Base-by-base conservation (phyloP, 192 early-diverging fungal genomes). In the Coemansia sp. region DNA sequence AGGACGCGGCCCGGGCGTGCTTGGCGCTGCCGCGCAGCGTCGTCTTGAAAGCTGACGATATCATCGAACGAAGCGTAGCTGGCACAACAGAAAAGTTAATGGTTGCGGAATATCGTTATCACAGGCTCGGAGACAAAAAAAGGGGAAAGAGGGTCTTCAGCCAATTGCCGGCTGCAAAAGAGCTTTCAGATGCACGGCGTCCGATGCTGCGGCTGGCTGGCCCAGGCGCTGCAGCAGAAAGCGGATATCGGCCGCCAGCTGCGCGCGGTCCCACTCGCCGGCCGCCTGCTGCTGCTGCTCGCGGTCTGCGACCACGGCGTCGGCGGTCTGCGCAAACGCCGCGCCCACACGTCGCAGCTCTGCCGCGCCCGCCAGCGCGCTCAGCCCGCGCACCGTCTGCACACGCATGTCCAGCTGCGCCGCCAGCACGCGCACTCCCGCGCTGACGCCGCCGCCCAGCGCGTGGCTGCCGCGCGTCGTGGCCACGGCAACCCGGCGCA, bases 351-450 rank as follows among this genome's bases (percentile, higher is more conserved):
- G 15, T 52, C 25, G 17, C 42, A 43, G 27, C 20, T 27, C 41
- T 17, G 25, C 7, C 11, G 28, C 25, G 11, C 5, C 38, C 5
- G 26, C 20, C 25, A 67, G 32, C 48, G 31, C 17, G 12, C 56
- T 32, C 20, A 74, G 60, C 7, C 70, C 70, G 9, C 46, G 38
- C 26, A 74, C 70, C 1, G 64, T 60, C 64, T 74, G 70, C 23
- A 63, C 23, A 32, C 52, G 70, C 55, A 56, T 55, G 30, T 34
- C 27, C n/a, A 63, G 42, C 48, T 21, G 46, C 15, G 58, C 36
- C 1, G 39, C 52, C 30, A 74, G 53, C 14, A 45, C 8, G 0
- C 55, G 64, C 21, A 55, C 57, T 0, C 46, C 47, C 20, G 59
- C 26, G 47, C 63, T 67, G 17, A 42, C 30, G 30, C 1, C 23